Base-by-base conservation (phyloP, 148 eudicot genomes). In the Vaccinium vitisidaea region DNA sequence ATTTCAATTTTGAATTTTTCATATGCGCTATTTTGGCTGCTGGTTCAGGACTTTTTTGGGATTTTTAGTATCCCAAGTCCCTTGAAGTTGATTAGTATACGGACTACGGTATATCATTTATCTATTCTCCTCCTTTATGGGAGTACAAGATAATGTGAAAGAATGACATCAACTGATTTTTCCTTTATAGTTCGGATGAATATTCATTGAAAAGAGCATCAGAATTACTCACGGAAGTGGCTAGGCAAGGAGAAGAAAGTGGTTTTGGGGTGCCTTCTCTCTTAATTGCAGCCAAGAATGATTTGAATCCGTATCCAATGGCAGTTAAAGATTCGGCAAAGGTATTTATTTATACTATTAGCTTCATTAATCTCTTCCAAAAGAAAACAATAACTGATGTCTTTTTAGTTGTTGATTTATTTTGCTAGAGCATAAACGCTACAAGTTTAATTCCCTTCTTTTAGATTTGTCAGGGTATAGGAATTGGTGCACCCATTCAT, bases 221-320 rank as follows among this genome's bases (percentile, higher is more conserved):
- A 76, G 92, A 92, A 74, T 77, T 92, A 87, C 92, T 92, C 16
- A 67, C 74, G 79, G 82, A 75, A 83, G 93, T 91, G 12, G 88
- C 94, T 59, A 86, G 89, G 83, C 87, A 83, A 53, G 93, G 92
- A 69, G 94, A 92, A 87, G 88, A 87, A 80, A 92, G 81, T 88
- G 94, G 93, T 81, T 92, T 78, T 65, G 86, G 78, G 61, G 87
- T 91, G 84, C 94, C 93, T 83, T 91, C 90, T 83, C 91, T 92
- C 82, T 85, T 92, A 18, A 67, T 92, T 82, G 93, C 91, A 12
- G 92, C 94, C 30, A 91, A 92, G 86, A 83, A 91, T 87, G 94
- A 92, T 79, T 80, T 91, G 52, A 90, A 82, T 74, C 83, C 92
- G 56, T 87, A 88, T 83, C 90, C 89, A 53, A 86, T 84, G 87